phyloP scores from a whole-genome alignment of 2,329 filamentous ascomycete genomes.

The Sporothrix schenckii region DNA sequence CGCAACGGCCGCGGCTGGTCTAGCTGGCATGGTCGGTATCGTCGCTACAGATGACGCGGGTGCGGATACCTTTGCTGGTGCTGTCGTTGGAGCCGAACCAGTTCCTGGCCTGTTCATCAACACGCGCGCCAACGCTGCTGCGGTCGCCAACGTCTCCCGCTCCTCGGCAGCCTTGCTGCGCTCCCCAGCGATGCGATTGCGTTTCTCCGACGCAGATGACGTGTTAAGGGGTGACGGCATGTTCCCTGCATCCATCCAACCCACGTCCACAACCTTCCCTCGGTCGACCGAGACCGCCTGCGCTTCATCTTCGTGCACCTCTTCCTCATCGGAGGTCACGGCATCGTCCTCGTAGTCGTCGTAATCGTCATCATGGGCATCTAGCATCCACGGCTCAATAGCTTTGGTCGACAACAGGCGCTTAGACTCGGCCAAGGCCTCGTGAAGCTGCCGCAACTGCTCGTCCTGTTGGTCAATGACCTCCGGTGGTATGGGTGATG shows the following conservation, averaged over 20 bases:
- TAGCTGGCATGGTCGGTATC: not conserved
- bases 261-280: conserved; percentile 25
- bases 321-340: conserved; percentile 14
- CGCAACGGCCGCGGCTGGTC: not conserved
- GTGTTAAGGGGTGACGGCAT: conserved; percentile 25
- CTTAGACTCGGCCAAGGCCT: conserved; percentile 31
- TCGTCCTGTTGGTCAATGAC: conserved; percentile 21
- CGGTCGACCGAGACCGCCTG: conserved; percentile 23
- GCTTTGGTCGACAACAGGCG: conserved; percentile 27
- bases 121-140: conserved; percentile 21
- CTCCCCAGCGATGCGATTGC: not conserved
- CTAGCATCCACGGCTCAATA: conserved; percentile 31
- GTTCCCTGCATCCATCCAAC: conserved; percentile 22
- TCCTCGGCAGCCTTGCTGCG: conserved; percentile 5
- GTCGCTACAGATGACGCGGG: not conserved
- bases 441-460: conserved; percentile 31
- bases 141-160: conserved; percentile 24
- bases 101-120: conserved; percentile 13
- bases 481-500: not conserved
- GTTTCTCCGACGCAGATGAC: not conserved
- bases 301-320: conserved; percentile 25
- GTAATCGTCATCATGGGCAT: conserved; percentile 24
- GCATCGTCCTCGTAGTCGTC: conserved; percentile 19
- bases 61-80: not conserved
- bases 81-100: not conserved